A percentile compares a stretch with the other conserved stretches of the same genome.
Evolutionary conservation across 805 yeast genomes (phyloP).

Genomic region (Zygosaccharomyces bisporus): DNA sequence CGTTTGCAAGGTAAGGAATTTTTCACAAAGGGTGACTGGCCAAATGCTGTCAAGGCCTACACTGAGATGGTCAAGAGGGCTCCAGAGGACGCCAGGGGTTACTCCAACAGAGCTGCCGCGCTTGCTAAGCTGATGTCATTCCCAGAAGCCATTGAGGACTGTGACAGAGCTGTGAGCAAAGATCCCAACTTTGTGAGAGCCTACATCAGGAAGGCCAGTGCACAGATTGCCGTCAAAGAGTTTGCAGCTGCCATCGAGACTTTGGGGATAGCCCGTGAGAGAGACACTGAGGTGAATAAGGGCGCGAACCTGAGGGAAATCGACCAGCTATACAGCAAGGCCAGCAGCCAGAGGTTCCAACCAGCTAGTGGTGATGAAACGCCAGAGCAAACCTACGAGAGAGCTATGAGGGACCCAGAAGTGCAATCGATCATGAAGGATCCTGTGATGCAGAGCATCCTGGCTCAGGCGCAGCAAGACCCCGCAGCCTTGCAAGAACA

Average conservation of each 20-base stretch:
- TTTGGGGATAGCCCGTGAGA: constrained; percentile 68
- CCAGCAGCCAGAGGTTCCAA: constrained; percentile 73
- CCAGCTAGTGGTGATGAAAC: constrained; percentile 79
- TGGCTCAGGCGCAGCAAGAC: constrained; percentile 88
- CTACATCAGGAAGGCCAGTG: constrained; percentile 93
- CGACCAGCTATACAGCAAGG: constrained; percentile 75
- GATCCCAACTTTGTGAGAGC: constrained; percentile 93
- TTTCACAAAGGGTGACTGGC: constrained; percentile 93
- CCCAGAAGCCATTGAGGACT: constrained; percentile 94
- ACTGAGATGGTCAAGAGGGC: constrained; percentile 95
- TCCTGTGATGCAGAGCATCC: constrained; percentile 93
- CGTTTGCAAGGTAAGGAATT: constrained; percentile 86
- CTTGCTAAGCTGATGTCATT: constrained; percentile 90
- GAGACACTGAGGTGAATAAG: constrained; percentile 61
- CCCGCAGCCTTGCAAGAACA: constrained; percentile 98
- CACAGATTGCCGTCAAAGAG: constrained; percentile 87
- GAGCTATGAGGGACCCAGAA: constrained; percentile 92
- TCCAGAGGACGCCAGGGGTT: constrained; percentile 96
- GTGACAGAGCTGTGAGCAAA: constrained; percentile 80
- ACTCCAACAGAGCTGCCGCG: constrained; percentile 97
- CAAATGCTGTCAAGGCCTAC: constrained; percentile 89
- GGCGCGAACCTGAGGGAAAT: constrained; percentile 69
- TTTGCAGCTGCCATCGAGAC: constrained; percentile 79
- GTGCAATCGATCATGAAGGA: constrained; percentile 83
- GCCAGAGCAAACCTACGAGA: constrained; percentile 87